phyloP scores from a whole-genome alignment of 768 basidiomycete genomes.

The Botryobasidium botryosum region DNA sequence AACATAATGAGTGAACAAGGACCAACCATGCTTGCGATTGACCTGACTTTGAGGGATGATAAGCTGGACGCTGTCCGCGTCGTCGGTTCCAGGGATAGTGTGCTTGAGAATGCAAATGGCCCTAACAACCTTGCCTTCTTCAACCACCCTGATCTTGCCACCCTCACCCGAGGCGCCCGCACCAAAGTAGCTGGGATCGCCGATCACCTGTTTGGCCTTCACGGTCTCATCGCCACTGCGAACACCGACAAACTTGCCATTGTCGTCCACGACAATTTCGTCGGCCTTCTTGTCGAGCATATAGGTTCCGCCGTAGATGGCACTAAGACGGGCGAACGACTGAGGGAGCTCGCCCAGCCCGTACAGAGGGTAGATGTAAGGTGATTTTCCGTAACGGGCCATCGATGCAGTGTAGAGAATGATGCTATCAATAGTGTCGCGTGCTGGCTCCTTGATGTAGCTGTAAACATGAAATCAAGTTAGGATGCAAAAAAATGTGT shows the following conservation, averaged over 20 bases:
- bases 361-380: constrained; percentile 98
- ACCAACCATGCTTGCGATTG: constrained; percentile 71
- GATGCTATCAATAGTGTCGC: constrained; percentile 84
- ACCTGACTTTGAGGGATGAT: constrained; percentile 99
- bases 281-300: constrained; percentile 97
- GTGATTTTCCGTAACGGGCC: constrained; percentile 98
- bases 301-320: constrained; percentile 98
- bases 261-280: constrained; percentile 69
- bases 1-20: background rate
- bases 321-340: constrained; percentile 92
- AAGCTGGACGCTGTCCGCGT: constrained; percentile 88
- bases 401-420: constrained; percentile 95
- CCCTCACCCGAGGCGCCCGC: constrained; percentile 38
- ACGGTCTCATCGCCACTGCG: constrained; percentile 79
- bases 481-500: background rate
- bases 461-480: constrained; percentile 25
- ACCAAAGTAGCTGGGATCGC: constrained; percentile 94
- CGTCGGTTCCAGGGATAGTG: constrained; percentile 93
- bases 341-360: constrained; percentile 98
- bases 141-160: constrained; percentile 75
- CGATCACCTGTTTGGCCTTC: constrained; percentile 94
- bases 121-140: constrained; percentile 86
- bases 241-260: constrained; percentile 85
- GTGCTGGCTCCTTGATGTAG: constrained; percentile 85
- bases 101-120: constrained; percentile 98